A percentile compares a stretch with the other conserved stretches of the same genome.
phyloP scores from a whole-genome alignment of 306 rosid species.

The Delonix regia region DNA sequence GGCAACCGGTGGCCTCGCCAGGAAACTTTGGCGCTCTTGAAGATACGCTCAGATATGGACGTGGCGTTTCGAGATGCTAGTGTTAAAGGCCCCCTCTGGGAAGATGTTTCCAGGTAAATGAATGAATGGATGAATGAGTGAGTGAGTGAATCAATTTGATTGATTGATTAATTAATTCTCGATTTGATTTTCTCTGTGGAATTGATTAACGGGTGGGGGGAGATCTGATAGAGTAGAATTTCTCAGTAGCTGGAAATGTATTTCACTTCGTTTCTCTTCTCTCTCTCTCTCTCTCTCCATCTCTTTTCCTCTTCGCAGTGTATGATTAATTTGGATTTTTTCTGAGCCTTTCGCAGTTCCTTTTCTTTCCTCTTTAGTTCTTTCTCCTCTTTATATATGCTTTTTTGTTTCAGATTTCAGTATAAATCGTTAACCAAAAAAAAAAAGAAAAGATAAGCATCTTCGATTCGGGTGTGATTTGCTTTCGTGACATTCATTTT shows the following conservation, averaged over 20 bases:
- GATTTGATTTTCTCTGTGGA: not conserved
- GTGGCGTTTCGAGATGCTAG: slow-evolving; percentile 85
- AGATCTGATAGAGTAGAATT: slow-evolving; percentile 40
- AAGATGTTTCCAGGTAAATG: slow-evolving; percentile 75
- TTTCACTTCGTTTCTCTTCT: slow-evolving; percentile 19
- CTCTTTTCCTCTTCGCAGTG: slow-evolving; percentile 1
- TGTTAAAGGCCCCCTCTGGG: slow-evolving; percentile 97
- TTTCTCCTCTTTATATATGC: not conserved
- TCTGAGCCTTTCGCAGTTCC: not conserved
- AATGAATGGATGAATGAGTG: not conserved
- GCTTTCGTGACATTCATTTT: slow-evolving; percentile 50
- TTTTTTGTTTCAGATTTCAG: slow-evolving; percentile 27
- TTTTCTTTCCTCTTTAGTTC: not conserved
- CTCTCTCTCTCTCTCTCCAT: not conserved
- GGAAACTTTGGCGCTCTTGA: slow-evolving; percentile 84
- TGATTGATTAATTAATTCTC: too few relatives aligned
- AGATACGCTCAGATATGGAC: slow-evolving; percentile 93
- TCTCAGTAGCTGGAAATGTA: slow-evolving; percentile 4
- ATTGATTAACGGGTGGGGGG: slow-evolving; percentile 3
- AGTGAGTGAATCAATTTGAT: too few relatives aligned
- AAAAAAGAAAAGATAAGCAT: slow-evolving; percentile 35
- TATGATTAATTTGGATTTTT: slow-evolving; percentile 23
- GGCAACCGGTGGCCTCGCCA: slow-evolving; percentile 96
- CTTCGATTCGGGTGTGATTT: slow-evolving; percentile 45
- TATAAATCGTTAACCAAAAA: not conserved